Evolutionary conservation across 2,329 filamentous ascomycete species (phyloP), one percentile per base, ranked within the genome.

Genomic region (Colletotrichum liriopes): DNA sequence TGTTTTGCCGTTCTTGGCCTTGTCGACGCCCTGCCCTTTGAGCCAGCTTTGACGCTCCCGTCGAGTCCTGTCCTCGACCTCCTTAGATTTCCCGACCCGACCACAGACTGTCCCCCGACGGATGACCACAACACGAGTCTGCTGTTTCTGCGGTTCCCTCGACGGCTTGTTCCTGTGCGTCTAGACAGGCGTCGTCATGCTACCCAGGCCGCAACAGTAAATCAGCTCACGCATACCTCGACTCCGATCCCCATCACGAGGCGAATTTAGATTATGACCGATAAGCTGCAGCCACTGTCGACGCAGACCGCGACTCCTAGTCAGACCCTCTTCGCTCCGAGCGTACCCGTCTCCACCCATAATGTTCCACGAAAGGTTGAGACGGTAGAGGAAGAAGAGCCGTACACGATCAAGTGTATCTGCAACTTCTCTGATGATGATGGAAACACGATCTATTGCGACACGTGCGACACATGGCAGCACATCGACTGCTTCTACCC

Each of bases 331-430:
- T 79, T 82, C 78, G 82, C 84, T 78, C 82, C 83, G 74, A 81
- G 82, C 75, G 79, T 78, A 66, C 77, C 81, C 72, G 76, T 80
- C 77, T 72, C 81, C 35, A 81, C 81, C 67, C 82, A 85, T 75
- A 83, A 86, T 80, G 80, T 80, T 73, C 77, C 81, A 70, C 82
- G 82, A 69, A 86, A 86, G 82, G 82, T 83, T 76, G 88, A 92
- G 83, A 81, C 83, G 68, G 83, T 81, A 72, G 91, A 92, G 78
- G 90, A 92, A 74, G 93, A 95, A 83, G 93, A 96, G 83, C 93
- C 93, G 23, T 97, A 97, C 82, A 97, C 94, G 72, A 98, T 98
- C 86, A 98, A 97, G 87, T 99, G 96, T 89, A 97, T 98, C 78
- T 99, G 96, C 85, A 92, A 92, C 81, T 98, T 93, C 83, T 86